Evolutionary conservation across 2,329 filamentous ascomycete genomes (phyloP), one percentile per base, ranked within the genome.

Genomic region (Uncinocarpus reesii): DNA sequence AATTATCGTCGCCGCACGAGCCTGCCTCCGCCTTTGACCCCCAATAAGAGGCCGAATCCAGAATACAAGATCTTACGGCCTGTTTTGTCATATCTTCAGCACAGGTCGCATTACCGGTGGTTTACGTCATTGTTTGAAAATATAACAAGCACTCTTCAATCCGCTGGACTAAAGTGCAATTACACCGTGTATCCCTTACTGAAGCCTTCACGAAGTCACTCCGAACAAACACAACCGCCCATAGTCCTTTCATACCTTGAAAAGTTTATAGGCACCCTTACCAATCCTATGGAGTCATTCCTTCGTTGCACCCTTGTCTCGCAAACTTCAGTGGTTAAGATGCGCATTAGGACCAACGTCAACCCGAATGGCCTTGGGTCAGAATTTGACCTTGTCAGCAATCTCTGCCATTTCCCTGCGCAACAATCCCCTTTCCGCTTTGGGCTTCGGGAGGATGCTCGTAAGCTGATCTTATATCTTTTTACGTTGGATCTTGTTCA

Each of bases 1-100:
- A 88, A 83, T 55, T 77, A 86, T 52, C 76, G 77, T 36, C 62
- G 65, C 15, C 78, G 88, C 47, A 83, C 81, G 1, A 77, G 81
- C 24, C 71, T 80, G 1, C 81, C 81, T 7, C 68, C 71, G 6
- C 76, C 81, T 4, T 60, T 80, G 51, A 68, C 71, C 7, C 67
- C 70, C 13, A 70, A 70, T 44, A 74, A 73, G 51, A 69, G 71
- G 29, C 61, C 72, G 18, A 67, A 65, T 5, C 71, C 71, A 2
- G 68, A 77, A 37, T 74, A 80, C 45, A 66, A 71, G n/a, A 69
- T 85, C 18, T 63, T 85, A 15, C 74, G 78, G 10, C 77, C 79
- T 1, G 62, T 83, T 5, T 63, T 80, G 13, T 68, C 71, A 2
- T 70, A 76, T 35, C 62, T 79, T 10, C 69, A 75, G 44, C 78